Evolutionary conservation across 371 early-diverging fungal genomes (phyloP), one percentile per base, ranked within the genome.

Genomic region (Mortierella sp.): DNA sequence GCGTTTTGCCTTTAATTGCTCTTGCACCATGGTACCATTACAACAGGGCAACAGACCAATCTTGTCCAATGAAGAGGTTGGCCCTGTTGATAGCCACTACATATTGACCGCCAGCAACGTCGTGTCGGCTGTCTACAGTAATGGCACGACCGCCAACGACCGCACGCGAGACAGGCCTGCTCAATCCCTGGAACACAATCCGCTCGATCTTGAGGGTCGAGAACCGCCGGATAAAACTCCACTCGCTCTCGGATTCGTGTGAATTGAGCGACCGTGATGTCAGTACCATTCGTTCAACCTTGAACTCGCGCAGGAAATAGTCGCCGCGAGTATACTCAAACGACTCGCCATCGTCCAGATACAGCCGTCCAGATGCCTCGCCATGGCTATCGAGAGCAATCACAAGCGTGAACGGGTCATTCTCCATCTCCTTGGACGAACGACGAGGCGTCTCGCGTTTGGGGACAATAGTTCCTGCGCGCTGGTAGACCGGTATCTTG

Each of bases 351-450:
- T 98, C 99, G 85, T 98, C 99, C 72, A 95, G 74, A 78, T 98
- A 98, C 28, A 98, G 83, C 26, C 81, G 71, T 34, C 99, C 99
- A 19, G 82, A 69, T 5, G 98, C 97, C 31, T 90, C 77, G 9
- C 94, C 94, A 88, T 90, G 74, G 48, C 83, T 85, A 79, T 95
- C 92, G 55, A 97, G 81, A 3, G 96, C 96, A 69, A 99, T 90
- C 69, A 96, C 87, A 34, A 99, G 88, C 9, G 98, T 98, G 83
- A 96, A 95, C 0, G 99, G 99, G 87, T 99, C 99, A 55, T 89
- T 87, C 53, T 89, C 88, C 96, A 96, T 96, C 14, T 95, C 90
- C 31, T 90, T 78, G 3, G 98, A 95, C 37, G 97, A 94, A 34
- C 98, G 93, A 69, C 99, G 95, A 19, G 93, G 88, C 70, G 98